Percentiles rank a stretch among this genome's conserved stretches.
Conservation (phyloP, 257 asterid species). For the Fraxinus excelsior region DNA sequence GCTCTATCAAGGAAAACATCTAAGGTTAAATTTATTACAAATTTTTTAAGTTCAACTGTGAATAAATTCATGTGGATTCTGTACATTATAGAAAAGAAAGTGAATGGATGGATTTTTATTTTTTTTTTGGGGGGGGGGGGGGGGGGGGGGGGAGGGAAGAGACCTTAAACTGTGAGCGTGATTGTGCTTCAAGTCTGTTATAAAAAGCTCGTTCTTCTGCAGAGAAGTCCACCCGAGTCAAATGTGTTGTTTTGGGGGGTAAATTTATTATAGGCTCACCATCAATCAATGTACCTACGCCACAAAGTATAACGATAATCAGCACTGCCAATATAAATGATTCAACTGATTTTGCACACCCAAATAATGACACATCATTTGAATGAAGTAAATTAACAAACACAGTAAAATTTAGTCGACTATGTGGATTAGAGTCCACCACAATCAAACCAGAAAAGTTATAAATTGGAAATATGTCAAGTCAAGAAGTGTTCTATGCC, state of each 20-base stretch:
- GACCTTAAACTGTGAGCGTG: conserved; percentile 91
- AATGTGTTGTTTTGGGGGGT: conserved; percentile 73
- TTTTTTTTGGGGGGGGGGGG: not conserved
- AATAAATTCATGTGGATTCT: not conserved
- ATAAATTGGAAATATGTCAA: not conserved
- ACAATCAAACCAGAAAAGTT: not conserved
- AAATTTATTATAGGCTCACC: conserved; percentile 78
- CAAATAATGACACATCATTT: not conserved
- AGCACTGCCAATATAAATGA: conserved; percentile 24
- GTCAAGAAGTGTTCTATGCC: not conserved
- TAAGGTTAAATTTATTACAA: not conserved
- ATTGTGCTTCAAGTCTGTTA: conserved; percentile 72
- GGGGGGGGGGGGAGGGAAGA: conserved; percentile 1
- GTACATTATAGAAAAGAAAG: conserved; percentile 14
- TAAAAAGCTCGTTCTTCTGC: conserved; percentile 79
- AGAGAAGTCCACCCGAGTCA: conserved; percentile 77
- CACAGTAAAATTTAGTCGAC: not conserved
- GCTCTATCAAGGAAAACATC: not conserved
- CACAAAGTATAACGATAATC: conserved; percentile 29
- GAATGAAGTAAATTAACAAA: not conserved
- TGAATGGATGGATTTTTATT: not conserved
- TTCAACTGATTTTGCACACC: not conserved
- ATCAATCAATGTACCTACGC: conserved; percentile 64
- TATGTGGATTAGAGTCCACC: not conserved
- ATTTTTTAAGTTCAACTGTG: too few relatives aligned